Percentiles rank a stretch among this genome's conserved stretches.
phyloP scores from a whole-genome alignment of 306 rosid species.

The Begonia loranthoides region DNA sequence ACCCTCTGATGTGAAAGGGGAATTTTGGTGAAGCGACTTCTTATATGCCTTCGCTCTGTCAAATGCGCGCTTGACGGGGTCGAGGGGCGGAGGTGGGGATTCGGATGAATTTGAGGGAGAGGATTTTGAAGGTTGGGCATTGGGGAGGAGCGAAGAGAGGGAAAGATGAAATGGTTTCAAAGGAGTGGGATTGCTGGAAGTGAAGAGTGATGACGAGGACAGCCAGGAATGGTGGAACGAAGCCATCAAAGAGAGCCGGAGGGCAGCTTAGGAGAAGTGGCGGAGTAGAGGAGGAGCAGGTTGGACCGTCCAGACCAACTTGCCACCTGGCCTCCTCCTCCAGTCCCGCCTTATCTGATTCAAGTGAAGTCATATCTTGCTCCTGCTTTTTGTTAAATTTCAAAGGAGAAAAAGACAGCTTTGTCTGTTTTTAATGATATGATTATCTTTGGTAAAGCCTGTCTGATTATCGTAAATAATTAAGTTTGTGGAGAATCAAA shows the following conservation, averaged over 20 bases:
- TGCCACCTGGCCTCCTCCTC: no score
- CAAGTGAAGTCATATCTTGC: no score
- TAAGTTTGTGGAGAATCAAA: no score
- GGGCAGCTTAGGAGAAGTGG: no score
- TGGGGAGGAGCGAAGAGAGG: slow-evolving; percentile 21
- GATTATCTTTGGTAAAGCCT: no score
- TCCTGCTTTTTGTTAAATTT: no score
- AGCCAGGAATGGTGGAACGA: slow-evolving; percentile 32
- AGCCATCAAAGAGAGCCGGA: slow-evolving; percentile 23
- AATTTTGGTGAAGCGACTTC: slow-evolving; percentile 16
- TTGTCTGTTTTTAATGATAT: no score
- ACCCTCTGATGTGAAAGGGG: slow-evolving; percentile 15
- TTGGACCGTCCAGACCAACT: no score
- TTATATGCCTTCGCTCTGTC: slow-evolving; percentile 49
- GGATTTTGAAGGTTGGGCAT: slow-evolving; percentile 27
- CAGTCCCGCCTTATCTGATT: no score
- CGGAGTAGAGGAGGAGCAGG: no score
- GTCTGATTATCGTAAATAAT: no score
- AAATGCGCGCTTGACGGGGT: slow-evolving; percentile 56
- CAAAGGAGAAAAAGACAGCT: no score
- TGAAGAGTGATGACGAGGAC: slow-evolving; percentile 22
- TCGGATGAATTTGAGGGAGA: slow-evolving; percentile 16
- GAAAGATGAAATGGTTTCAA: slow-evolving; percentile 24
- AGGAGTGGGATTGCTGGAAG: slow-evolving; percentile 15
- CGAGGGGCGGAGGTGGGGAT: slow-evolving; percentile 16